Conservation (phyloP, 495 filamentous ascomycete genomes). For the Podospora conica region DNA sequence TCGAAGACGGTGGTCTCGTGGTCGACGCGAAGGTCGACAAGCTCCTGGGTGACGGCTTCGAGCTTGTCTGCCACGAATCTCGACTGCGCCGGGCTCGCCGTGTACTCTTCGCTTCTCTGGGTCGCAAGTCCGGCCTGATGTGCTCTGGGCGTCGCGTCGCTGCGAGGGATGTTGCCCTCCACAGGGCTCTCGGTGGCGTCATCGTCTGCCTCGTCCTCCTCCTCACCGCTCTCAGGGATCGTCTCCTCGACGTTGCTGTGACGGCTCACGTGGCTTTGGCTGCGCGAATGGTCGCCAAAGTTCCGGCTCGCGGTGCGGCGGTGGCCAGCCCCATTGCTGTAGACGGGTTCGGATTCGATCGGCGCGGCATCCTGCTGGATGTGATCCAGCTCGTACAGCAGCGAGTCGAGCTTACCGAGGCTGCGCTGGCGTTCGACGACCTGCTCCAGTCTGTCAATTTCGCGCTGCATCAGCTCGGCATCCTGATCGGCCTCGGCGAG, state of each 20-base stretch:
- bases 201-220: constrained; percentile 25
- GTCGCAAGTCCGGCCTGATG: constrained; percentile 16
- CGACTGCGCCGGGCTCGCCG: constrained; percentile 68
- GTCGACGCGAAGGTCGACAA: constrained; percentile 82
- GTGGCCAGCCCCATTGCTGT: constrained; percentile 37
- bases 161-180: constrained; percentile 26
- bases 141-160: constrained; percentile 25
- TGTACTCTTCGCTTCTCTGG: constrained; percentile 28
- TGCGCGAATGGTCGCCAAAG: constrained; percentile 43
- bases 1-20: constrained; percentile 81
- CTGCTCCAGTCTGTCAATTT: constrained; percentile 89
- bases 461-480: constrained; percentile 90
- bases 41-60: constrained; percentile 84
- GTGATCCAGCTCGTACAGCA: constrained; percentile 84
- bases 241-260: constrained; percentile 47
- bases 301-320: constrained; percentile 36
- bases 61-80: constrained; percentile 89
- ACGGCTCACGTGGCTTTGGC: constrained; percentile 46
- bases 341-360: constrained; percentile 28
- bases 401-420: constrained; percentile 86
- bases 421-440: constrained; percentile 93
- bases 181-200: constrained; percentile 26
- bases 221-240: constrained; percentile 40
- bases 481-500: constrained; percentile 95
- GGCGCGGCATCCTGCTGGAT: constrained; percentile 56